Conservation (phyloP, 2,329 filamentous ascomycete genomes). For the Neonectria ditissima region DNA sequence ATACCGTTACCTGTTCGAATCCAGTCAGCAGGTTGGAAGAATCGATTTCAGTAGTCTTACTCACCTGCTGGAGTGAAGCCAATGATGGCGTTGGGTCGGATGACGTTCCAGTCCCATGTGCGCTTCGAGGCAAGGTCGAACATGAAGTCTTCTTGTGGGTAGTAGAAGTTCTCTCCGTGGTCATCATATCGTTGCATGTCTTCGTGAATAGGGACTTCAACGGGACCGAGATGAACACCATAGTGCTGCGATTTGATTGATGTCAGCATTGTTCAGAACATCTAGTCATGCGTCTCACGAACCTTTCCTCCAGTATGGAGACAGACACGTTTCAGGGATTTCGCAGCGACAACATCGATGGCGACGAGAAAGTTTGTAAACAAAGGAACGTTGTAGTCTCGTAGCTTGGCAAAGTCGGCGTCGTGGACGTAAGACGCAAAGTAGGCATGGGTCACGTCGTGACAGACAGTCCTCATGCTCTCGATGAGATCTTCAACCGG, state of each 20-base stretch:
- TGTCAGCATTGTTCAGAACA: neutral
- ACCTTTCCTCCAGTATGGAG: slow-evolving; percentile 36
- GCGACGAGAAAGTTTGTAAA: slow-evolving; percentile 34
- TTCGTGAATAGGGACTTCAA: slow-evolving; percentile 32
- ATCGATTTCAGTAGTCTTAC: neutral
- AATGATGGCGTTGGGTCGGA: slow-evolving; percentile 34
- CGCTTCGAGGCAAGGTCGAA: slow-evolving; percentile 29
- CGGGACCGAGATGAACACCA: slow-evolving; percentile 31
- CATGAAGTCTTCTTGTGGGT: slow-evolving; percentile 34
- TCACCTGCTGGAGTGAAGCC: slow-evolving; percentile 33
- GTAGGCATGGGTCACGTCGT: slow-evolving; percentile 35
- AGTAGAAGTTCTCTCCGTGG: slow-evolving; percentile 36
- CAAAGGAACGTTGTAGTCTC: slow-evolving; percentile 31
- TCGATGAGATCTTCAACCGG: slow-evolving; percentile 34
- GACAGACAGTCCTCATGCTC: slow-evolving; percentile 27
- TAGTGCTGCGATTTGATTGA: slow-evolving; percentile 21
- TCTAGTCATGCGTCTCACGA: neutral
- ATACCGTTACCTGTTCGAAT: slow-evolving; percentile 28
- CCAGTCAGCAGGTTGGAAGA: neutral
- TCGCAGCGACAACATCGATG: slow-evolving; percentile 31
- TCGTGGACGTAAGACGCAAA: slow-evolving; percentile 35
- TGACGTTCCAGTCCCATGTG: slow-evolving; percentile 33
- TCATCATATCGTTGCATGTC: slow-evolving; percentile 33
- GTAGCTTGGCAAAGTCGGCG: slow-evolving; percentile 33
- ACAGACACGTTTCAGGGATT: slow-evolving; percentile 30